Evolutionary conservation across 2,329 filamentous ascomycete genomes (phyloP).

Genomic region (Colletotrichum acutatum): DNA sequence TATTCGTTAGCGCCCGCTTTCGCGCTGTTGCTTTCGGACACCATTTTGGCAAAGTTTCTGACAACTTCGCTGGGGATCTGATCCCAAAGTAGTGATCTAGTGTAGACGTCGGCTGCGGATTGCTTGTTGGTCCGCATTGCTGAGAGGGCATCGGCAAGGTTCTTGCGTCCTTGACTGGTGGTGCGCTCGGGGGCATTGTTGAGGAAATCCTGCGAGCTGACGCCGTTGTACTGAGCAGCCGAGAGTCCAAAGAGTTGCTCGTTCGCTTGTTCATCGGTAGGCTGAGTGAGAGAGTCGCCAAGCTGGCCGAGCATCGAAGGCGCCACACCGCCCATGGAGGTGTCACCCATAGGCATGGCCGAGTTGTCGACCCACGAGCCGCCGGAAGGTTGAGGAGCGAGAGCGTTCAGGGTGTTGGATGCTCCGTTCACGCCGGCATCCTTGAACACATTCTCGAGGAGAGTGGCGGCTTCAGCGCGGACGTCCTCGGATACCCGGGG

Average conservation of each 20-base stretch:
- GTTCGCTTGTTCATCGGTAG: slow-evolving; percentile 85
- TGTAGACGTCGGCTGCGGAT: slow-evolving; percentile 88
- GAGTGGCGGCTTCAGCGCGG: slow-evolving; percentile 79
- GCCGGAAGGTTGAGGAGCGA: slow-evolving; percentile 65
- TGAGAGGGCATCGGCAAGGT: slow-evolving; percentile 83
- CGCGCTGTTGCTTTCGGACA: slow-evolving; percentile 75
- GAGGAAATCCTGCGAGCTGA: slow-evolving; percentile 80
- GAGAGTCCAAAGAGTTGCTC: slow-evolving; percentile 91
- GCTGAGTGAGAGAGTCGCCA: slow-evolving; percentile 75
- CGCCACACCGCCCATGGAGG: slow-evolving; percentile 59
- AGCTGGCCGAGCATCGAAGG: slow-evolving; percentile 74
- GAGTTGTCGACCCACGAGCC: slow-evolving; percentile 56
- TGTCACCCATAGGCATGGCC: slow-evolving; percentile 53
- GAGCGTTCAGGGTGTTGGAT: slow-evolving; percentile 55
- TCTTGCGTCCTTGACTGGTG: slow-evolving; percentile 74
- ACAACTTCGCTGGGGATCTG: slow-evolving; percentile 94
- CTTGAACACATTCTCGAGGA: slow-evolving; percentile 85
- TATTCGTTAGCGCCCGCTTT: slow-evolving; percentile 51
- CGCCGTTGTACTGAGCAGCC: slow-evolving; percentile 86
- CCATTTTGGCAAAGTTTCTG: slow-evolving; percentile 90
- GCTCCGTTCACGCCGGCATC: slow-evolving; percentile 73
- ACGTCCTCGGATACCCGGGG: slow-evolving; percentile 84
- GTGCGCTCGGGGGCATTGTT: slow-evolving; percentile 64
- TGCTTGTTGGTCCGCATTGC: slow-evolving; percentile 82
- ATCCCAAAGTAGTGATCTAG: slow-evolving; percentile 91